Percentiles rank a stretch among this genome's conserved stretches.
These are phyloP conservation scores for Acanthamoeba quina DNA, from an alignment of 208 protist species.

Conservation along the genomic window DNA sequence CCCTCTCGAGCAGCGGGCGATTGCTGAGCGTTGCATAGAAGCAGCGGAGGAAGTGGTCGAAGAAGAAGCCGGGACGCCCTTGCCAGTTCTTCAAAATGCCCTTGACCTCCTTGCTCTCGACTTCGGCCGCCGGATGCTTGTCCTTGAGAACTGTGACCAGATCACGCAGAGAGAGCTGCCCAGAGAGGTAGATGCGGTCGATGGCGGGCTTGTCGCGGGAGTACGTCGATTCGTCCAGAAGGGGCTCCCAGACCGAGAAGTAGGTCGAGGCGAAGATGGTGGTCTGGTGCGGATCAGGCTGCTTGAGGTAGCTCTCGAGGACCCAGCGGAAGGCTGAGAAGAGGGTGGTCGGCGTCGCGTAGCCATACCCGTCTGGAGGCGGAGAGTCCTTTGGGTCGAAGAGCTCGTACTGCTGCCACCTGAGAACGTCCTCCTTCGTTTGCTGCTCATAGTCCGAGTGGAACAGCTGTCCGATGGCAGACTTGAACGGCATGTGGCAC, in stretches of 20 bases:
- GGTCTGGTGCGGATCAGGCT: background rate
- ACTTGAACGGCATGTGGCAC: slow-evolving; percentile 26
- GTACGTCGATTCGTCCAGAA: background rate
- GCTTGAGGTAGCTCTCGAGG: slow-evolving; percentile 22
- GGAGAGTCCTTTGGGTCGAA: background rate
- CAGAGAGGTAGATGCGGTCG: background rate
- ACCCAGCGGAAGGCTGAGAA: slow-evolving; percentile 57
- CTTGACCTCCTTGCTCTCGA: background rate
- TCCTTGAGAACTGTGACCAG: background rate
- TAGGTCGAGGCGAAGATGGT: slow-evolving; percentile 44
- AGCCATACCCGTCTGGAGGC: background rate
- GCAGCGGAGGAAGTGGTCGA: background rate
- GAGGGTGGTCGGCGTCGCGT: slow-evolving; percentile 14
- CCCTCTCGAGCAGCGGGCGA: background rate
- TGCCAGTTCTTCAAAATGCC: background rate
- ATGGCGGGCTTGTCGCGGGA: background rate
- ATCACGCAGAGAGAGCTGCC: background rate
- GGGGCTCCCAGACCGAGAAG: slow-evolving; percentile 56
- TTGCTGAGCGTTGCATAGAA: background rate
- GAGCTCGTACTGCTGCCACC: slow-evolving; percentile 46
- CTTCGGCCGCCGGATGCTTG: background rate
- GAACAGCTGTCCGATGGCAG: background rate
- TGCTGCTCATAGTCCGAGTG: slow-evolving; percentile 41
- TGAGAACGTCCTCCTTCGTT: background rate
- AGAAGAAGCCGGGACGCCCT: slow-evolving; percentile 39